Evolutionary conservation across 2,329 filamentous ascomycete species (phyloP).

Genomic region (Alternaria ventricosa): DNA sequence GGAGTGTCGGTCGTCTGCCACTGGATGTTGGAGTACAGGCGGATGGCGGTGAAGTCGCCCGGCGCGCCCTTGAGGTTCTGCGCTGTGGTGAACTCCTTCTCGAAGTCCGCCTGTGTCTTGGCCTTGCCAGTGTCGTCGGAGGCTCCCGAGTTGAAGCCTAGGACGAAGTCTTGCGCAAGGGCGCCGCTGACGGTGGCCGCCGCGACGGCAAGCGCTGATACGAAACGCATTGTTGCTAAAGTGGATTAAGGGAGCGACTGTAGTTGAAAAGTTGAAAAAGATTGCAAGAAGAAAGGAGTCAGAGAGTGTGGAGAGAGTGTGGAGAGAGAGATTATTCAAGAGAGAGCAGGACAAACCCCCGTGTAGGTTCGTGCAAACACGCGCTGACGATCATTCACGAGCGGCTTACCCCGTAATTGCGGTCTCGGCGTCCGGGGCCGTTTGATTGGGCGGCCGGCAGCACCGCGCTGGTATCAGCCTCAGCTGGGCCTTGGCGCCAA

Average conservation of each 20-base stretch:
- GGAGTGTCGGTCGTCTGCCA: constrained; percentile 66
- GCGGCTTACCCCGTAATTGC: constrained; percentile 15
- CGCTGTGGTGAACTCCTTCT: constrained; percentile 71
- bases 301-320: not conserved
- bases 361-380: constrained; percentile 12
- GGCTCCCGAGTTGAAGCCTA: constrained; percentile 46
- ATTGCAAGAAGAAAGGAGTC: not conserved
- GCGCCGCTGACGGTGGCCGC: constrained; percentile 29
- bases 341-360: not conserved
- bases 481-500: constrained; percentile 9
- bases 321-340: not conserved
- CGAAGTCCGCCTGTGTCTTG: constrained; percentile 70
- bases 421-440: not conserved
- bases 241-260: constrained; percentile 18
- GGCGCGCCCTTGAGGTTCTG: constrained; percentile 67
- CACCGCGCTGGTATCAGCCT: not conserved
- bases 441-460: constrained; percentile 8
- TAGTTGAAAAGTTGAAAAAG: constrained; percentile 5
- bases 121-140: constrained; percentile 39
- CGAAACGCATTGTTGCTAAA: constrained; percentile 27
- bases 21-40: constrained; percentile 77
- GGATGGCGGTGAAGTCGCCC: constrained; percentile 69
- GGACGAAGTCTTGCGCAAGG: constrained; percentile 31
- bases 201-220: constrained; percentile 29
- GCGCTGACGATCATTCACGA: constrained; percentile 14